phyloP scores from a whole-genome alignment of 2,329 filamentous ascomycete genomes.

The Penicillium griseofulvum region DNA sequence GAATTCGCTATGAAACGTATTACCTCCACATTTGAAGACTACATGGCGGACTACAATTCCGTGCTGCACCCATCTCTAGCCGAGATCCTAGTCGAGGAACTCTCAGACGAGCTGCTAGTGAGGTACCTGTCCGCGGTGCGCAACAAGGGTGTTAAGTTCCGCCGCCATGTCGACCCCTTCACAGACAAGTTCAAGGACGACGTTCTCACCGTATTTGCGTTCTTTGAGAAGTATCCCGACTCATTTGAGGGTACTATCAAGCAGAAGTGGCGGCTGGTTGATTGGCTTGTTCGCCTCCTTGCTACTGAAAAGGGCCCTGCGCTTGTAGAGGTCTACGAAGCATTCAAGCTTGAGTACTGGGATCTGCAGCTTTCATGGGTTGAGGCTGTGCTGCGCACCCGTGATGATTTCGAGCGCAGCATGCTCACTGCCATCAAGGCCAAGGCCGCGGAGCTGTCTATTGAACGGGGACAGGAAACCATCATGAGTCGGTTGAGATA shows the following conservation, averaged over 20 bases:
- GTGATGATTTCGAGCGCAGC: conserved; percentile 90
- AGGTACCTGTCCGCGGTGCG: conserved; percentile 79
- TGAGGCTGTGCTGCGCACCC: conserved; percentile 77
- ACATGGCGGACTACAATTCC: conserved; percentile 79
- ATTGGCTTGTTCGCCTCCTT: conserved; percentile 78
- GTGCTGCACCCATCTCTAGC: conserved; percentile 83
- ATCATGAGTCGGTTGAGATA: conserved; percentile 92
- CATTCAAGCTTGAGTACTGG: conserved; percentile 85
- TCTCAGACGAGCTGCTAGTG: conserved; percentile 85
- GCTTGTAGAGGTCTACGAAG: conserved; percentile 74
- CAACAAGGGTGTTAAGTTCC: conserved; percentile 88
- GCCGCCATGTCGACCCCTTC: conserved; percentile 73
- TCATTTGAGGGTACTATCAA: conserved; percentile 73
- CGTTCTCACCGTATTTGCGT: conserved; percentile 83
- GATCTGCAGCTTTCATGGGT: conserved; percentile 95
- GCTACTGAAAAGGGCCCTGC: conserved; percentile 67
- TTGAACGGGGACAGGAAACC: conserved; percentile 79
- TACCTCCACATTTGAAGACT: conserved; percentile 92
- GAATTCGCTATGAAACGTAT: conserved; percentile 88
- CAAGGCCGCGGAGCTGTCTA: conserved; percentile 78
- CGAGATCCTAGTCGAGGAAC: conserved; percentile 89
- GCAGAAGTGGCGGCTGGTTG: conserved; percentile 87
- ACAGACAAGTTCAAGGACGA: conserved; percentile 93
- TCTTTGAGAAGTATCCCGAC: conserved; percentile 72
- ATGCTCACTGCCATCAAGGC: conserved; percentile 88